A percentile compares a stretch with the other conserved stretches of the same genome.
These are phyloP conservation scores for Pseudogymnoascus sp. DNA, from an alignment of 2,329 filamentous ascomycete genomes.

Conservation along the genomic window DNA sequence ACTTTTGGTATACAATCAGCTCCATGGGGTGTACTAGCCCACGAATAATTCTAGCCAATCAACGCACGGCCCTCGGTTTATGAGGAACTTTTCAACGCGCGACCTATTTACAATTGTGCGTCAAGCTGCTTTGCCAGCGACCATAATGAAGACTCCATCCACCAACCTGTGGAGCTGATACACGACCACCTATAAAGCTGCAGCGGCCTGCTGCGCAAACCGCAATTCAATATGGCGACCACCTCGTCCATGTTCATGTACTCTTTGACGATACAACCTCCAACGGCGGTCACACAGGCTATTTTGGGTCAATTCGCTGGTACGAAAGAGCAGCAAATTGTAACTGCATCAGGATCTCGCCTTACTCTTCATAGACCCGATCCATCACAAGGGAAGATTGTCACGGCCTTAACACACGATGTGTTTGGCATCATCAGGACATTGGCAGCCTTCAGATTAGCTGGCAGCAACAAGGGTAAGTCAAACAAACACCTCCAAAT, in stretches of 20 bases:
- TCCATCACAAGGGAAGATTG: constrained; percentile 74
- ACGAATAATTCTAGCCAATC: constrained; percentile 3
- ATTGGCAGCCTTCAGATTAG: constrained; percentile 80
- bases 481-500: constrained; percentile 33
- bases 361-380: constrained; percentile 83
- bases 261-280: constrained; percentile 88
- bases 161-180: constrained; percentile 7
- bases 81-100: constrained; percentile 8
- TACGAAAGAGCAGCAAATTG: constrained; percentile 95
- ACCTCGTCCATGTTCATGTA: constrained; percentile 99
- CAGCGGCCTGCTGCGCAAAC: constrained; percentile 23
- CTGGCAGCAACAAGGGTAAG: constrained; percentile 94
- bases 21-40: not conserved
- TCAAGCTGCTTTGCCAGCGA: constrained; percentile 7
- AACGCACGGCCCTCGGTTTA: constrained; percentile 5
- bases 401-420: constrained; percentile 81
- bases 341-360: constrained; percentile 84
- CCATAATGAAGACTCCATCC: constrained; percentile 5
- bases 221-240: constrained; percentile 66
- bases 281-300: constrained; percentile 81
- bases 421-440: constrained; percentile 92
- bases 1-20: not conserved
- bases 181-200: constrained; percentile 14
- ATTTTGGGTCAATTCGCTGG: constrained; percentile 92
- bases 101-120: constrained; percentile 2